These are phyloP conservation scores for Ophiocordyceps camponoti-leonardi DNA, from an alignment of 2,329 filamentous ascomycete genomes.

Conservation along the genomic window DNA sequence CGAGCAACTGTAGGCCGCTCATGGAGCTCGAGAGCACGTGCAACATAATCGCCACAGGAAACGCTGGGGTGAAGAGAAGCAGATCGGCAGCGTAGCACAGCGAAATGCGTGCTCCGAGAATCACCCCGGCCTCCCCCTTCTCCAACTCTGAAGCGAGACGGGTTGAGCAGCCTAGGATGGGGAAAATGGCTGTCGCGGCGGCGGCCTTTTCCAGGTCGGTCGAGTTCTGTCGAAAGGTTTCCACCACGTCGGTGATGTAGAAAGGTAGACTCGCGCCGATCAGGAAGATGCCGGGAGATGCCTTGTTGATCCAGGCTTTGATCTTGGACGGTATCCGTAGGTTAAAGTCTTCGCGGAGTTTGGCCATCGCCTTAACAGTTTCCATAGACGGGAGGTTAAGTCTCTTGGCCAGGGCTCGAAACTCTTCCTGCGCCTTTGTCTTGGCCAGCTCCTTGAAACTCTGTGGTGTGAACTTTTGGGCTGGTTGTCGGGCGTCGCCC, in stretches of 20 bases:
- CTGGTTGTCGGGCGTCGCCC: not conserved
- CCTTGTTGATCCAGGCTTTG: not conserved
- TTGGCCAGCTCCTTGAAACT: not conserved
- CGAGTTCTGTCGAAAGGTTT: not conserved
- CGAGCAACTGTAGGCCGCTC: not conserved
- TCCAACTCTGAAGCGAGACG: not conserved
- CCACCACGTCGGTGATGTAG: not conserved
- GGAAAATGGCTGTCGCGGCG: not conserved
- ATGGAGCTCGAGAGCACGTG: not conserved
- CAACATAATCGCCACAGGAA: not conserved
- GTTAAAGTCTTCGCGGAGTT: not conserved
- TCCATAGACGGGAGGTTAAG: not conserved
- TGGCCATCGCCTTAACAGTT: not conserved
- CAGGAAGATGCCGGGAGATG: not conserved
- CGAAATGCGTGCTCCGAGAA: not conserved
- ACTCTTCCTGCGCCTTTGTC: not conserved
- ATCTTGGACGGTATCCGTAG: not conserved
- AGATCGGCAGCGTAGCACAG: not conserved
- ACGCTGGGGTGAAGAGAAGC: not conserved
- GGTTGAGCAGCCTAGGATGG: not conserved
- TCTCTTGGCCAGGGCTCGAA: not conserved
- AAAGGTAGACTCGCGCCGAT: not conserved
- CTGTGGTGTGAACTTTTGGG: not conserved
- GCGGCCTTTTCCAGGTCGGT: not conserved
- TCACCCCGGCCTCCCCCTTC: not conserved